Evolutionary conservation across 495 filamentous ascomycete genomes (phyloP), one percentile per base, ranked within the genome.

Genomic region (Extremus antarcticus): DNA sequence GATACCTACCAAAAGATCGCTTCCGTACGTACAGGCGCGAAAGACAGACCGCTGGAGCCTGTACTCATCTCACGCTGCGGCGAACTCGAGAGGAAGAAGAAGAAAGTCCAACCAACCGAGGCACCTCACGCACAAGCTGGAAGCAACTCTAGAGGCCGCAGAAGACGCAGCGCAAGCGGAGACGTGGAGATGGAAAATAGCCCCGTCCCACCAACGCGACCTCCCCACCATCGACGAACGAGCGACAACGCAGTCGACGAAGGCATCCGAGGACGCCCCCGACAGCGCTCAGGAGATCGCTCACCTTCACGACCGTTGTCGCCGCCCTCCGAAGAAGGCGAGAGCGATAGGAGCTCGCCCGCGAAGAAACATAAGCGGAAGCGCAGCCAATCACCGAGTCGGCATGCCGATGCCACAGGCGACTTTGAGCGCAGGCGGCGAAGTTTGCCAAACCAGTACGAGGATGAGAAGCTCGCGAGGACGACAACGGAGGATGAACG

Each of bases 31-130:
- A 70, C 74, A 15, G 68, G 70, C 47, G 58, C 62, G n/a, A 54
- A 62, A 7, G 73, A 75, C 48, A 54, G 56, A 24, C 73, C 73
- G 1, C 38, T 62, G 13, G 56, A 67, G 7, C 56, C 64, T 3
- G 65, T 75, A 11, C 55, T 67, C 13, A 64, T 75, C 39, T 53
- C 60, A 7, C 57, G 64, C 41, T 73, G 69, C 43, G 73, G 73
- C 35, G 73, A 74, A 60, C 61, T 74, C 25, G 61, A 69, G 46
- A 65, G 53, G 56, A 54, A 45, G 13, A 56, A 58, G n/a, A 60
- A 57, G 43, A 47, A 58, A 43, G 46, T 49, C 3, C 25, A 49
- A 32, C 16, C 49, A 23, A 8, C 13, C 15, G 20, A 38, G 15
- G 4, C 21, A 32, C 20, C 21, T 17, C 21, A 23, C 1, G 13